Evolutionary conservation across 176 grass and related monocot species (phyloP), one percentile per base, ranked within the genome.

Genomic region (Thalia dealbata): DNA sequence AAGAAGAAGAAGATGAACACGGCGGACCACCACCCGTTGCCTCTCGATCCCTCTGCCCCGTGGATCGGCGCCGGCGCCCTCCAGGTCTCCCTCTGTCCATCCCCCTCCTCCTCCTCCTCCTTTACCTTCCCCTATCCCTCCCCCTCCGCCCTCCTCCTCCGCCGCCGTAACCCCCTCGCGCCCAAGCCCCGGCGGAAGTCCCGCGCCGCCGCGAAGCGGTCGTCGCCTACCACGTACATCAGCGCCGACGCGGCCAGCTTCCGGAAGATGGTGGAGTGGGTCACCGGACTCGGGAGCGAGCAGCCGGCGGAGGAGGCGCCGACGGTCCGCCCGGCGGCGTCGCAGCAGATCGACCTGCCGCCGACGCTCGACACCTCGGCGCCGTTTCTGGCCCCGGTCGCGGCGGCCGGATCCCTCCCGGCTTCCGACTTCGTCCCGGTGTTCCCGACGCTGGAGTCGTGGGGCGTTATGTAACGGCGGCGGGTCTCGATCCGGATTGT

Each of bases 241-340:
- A 91, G 32, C 79, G 91, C 95, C 61, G 90, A 97, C 83, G 42
- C 85, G 3, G 25, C 82, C 76, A 91, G 91, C 80, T 97, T 97
- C 95, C 71, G 90, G 12, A 27, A 86, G 79, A 88, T 97, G 87
- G 95, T 92, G 76, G 85, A 97, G 75, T 87, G 82, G 3, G 60
- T 86, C 41, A 92, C 93, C 26, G 95, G 89, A 73, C 80, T 64
- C 21, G 82, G 80, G 18, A 79, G 61, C 1, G 23, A 7, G 24
- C 71, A 24, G 3, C 71, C 29, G 7, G 41, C 35, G 0, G 75
- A 1, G 25, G 67, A 1, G 21, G 52, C 14, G 71, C 50, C 52
- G 50, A 19, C 15, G 3, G 60, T 6, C 11, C 10, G 22, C 11
- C 5, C 29, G 18, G 29, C 32, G 55, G 45, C 27, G 10, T n/a